These are phyloP conservation scores for Chrysanthemum lavandulifolium DNA, from an alignment of 129 eudicot species.

Conservation along the genomic window DNA sequence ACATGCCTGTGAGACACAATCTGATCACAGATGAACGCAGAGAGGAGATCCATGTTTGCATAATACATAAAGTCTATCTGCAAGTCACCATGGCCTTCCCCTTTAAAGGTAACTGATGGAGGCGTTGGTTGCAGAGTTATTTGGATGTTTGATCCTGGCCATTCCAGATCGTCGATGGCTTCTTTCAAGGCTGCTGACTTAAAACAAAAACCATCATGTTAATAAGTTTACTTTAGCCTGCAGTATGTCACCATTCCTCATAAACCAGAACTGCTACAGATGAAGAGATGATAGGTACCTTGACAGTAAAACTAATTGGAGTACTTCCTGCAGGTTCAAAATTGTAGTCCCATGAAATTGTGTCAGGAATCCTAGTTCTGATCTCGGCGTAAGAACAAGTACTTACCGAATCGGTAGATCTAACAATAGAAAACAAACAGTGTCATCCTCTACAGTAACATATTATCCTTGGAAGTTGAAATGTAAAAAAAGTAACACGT, in stretches of 20 bases:
- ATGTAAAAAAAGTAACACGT: neutral
- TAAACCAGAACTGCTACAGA: neutral
- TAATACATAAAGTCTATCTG: constrained; percentile 50
- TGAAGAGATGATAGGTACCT: constrained; percentile 44
- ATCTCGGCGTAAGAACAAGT: constrained; percentile 92
- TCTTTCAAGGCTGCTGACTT: constrained; percentile 95
- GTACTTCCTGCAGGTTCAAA: constrained; percentile 95
- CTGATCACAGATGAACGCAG: constrained; percentile 82
- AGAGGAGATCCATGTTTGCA: constrained; percentile 73
- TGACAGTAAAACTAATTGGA: constrained; percentile 86
- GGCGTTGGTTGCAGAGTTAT: constrained; percentile 75
- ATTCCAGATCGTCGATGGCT: constrained; percentile 98
- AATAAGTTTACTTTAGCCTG: neutral
- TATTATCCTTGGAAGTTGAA: neutral
- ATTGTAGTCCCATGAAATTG: constrained; percentile 95
- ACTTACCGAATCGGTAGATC: constrained; percentile 77
- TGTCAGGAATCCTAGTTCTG: constrained; percentile 92
- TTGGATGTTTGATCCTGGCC: constrained; percentile 96
- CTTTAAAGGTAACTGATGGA: constrained; percentile 84
- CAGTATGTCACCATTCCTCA: neutral
- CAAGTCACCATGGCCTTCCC: constrained; percentile 98
- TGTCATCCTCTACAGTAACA: neutral
- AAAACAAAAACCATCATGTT: constrained; percentile 1
- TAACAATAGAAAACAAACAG: constrained; percentile 28
- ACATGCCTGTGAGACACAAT: constrained; percentile 66